Evolutionary conservation across 1,139 yeast genomes (phyloP).

Genomic region (Saccharomyces hybrid): DNA sequence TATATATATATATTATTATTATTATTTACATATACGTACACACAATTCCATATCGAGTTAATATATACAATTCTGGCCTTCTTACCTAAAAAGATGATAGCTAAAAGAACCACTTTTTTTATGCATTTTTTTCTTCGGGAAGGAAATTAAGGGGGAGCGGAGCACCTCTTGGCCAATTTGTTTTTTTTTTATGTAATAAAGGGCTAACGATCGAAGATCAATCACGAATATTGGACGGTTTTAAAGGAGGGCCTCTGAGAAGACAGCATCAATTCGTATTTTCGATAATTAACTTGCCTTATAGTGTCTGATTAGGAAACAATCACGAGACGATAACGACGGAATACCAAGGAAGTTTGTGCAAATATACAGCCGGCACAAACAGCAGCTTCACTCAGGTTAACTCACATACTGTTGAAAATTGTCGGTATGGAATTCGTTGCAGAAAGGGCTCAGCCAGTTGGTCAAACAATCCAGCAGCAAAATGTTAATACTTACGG

Average conservation of each 20-base stretch:
- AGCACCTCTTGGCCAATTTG: neutral
- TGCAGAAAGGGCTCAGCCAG: conserved; percentile 2
- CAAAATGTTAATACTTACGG: conserved; percentile 11
- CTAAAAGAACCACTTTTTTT: neutral
- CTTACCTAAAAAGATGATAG: neutral
- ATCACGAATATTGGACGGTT: neutral
- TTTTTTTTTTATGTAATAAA: neutral
- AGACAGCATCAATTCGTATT: neutral
- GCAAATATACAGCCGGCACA: neutral
- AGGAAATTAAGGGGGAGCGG: neutral
- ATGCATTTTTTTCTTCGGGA: neutral
- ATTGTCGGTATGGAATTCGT: neutral
- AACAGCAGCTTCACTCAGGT: neutral
- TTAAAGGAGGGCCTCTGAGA: neutral
- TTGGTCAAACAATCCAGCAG: conserved; percentile 9
- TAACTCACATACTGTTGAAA: neutral
- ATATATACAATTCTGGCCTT: neutral
- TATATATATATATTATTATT: neutral
- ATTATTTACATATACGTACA: neutral
- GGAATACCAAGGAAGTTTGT: neutral
- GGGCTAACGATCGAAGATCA: neutral
- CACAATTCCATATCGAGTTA: neutral
- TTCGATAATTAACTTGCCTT: neutral
- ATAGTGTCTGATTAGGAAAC: neutral
- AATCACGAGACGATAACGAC: neutral